These are phyloP conservation scores for Fistulifera pelliculosa DNA, from an alignment of 108 stramenopile genomes.

Conservation along the genomic window DNA sequence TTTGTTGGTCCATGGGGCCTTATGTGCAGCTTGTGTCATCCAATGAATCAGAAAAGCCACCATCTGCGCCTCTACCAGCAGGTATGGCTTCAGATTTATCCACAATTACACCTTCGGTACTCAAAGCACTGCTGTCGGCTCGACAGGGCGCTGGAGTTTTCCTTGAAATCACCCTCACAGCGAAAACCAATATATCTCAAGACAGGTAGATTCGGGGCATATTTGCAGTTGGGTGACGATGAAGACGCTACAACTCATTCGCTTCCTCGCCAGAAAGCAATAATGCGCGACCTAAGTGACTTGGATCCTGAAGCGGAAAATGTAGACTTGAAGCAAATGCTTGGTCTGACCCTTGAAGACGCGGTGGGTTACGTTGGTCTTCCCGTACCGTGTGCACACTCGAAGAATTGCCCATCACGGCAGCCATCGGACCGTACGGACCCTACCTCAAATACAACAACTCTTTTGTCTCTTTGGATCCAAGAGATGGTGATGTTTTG, in stretches of 20 bases:
- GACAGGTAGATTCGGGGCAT: slow-evolving; percentile 42
- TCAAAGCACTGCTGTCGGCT: slow-evolving; percentile 21
- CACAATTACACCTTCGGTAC: slow-evolving; percentile 23
- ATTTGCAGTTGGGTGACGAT: slow-evolving; percentile 48
- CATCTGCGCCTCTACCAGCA: slow-evolving; percentile 34
- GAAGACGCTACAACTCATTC: slow-evolving; percentile 41
- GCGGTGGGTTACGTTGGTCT: slow-evolving; percentile 37
- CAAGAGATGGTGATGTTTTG: slow-evolving; percentile 37
- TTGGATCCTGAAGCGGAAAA: slow-evolving; percentile 1
- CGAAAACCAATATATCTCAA: slow-evolving; percentile 34
- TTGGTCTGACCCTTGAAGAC: slow-evolving; percentile 36
- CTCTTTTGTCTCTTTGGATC: slow-evolving; percentile 27
- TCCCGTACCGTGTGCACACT: slow-evolving; percentile 27
- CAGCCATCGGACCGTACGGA: slow-evolving; percentile 49
- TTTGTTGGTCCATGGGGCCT: slow-evolving; percentile 66
- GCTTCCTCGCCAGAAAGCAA: slow-evolving; percentile 29
- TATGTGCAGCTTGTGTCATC: slow-evolving; percentile 19
- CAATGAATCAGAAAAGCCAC: slow-evolving; percentile 13
- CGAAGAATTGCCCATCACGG: slow-evolving; percentile 32
- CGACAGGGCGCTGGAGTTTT: slow-evolving; percentile 31
- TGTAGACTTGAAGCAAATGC: slow-evolving; percentile 7
- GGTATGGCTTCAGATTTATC: slow-evolving; percentile 49
- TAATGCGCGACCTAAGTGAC: slow-evolving; percentile 17
- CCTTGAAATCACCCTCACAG: slow-evolving; percentile 33
- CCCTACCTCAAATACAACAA: slow-evolving; percentile 56